A percentile compares a stretch with the other conserved stretches of the same genome.
phyloP scores from a whole-genome alignment of 2,329 filamentous ascomycete species.

The Allantophomopsis lycopodina region DNA sequence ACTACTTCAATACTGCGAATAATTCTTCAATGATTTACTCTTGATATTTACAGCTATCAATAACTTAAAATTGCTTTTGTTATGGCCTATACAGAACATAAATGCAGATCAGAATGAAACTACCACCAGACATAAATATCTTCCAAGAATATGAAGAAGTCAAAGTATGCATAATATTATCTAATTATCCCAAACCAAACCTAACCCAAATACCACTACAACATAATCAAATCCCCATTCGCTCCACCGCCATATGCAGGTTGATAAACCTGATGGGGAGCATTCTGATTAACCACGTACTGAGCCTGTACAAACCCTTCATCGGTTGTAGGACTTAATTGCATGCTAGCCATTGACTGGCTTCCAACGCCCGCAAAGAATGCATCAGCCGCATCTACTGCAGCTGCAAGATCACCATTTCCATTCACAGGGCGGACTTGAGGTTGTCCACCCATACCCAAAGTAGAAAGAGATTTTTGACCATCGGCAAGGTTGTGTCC shows the following conservation, averaged over 20 bases:
- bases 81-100: too few relatives aligned
- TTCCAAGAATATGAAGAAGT: not conserved
- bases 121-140: too few relatives aligned
- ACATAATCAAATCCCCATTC: constrained; percentile 59
- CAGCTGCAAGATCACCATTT: constrained; percentile 45
- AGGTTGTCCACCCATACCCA: constrained; percentile 29
- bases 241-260: constrained; percentile 47
- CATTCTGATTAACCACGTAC: constrained; percentile 72
- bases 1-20: too few relatives aligned
- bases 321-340: constrained; percentile 44
- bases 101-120: too few relatives aligned
- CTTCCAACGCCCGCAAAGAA: constrained; percentile 75
- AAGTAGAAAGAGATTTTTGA: constrained; percentile 46
- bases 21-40: too few relatives aligned
- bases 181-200: not conserved
- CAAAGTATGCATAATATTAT: not conserved
- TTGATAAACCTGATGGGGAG: constrained; percentile 62
- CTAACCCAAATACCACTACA: constrained; percentile 24
- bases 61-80: too few relatives aligned
- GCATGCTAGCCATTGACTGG: constrained; percentile 61
- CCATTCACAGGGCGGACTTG: constrained; percentile 11
- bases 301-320: constrained; percentile 49
- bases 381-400: constrained; percentile 73
- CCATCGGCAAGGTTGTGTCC: constrained; percentile 37
- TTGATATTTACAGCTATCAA: too few relatives aligned